Conservation (phyloP, 192 early-diverging fungal species). For the Endogone sp. region DNA sequence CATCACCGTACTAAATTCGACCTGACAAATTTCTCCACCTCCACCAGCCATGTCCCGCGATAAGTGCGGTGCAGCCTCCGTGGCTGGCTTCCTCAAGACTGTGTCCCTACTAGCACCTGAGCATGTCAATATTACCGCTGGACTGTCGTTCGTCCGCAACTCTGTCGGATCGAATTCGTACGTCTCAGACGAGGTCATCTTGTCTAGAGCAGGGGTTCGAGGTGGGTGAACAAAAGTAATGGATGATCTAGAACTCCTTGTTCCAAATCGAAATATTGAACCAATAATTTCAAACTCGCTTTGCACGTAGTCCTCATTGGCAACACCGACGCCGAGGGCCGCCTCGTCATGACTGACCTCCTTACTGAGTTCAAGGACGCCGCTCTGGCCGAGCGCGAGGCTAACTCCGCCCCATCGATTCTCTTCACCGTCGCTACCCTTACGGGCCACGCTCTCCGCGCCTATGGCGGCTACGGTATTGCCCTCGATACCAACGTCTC, state of each 20-base stretch:
- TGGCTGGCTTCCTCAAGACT: conserved; percentile 79
- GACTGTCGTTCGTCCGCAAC: conserved; percentile 79
- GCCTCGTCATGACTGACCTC: conserved; percentile 84
- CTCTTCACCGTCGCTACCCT: conserved; percentile 84
- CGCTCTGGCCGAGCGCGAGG: conserved; percentile 54
- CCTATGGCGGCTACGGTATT: conserved; percentile 73
- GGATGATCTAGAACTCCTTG: no score
- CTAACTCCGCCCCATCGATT: conserved; percentile 39
- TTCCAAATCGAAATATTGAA: no score
- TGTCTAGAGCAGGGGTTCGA: conserved; percentile 70
- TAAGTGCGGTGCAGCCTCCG: conserved; percentile 83
- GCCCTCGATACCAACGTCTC: conserved; percentile 70
- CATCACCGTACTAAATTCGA: no score
- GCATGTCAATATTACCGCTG: conserved; percentile 64
- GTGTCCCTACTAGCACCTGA: conserved; percentile 59
- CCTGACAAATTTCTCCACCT: not conserved
- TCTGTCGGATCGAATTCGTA: conserved; percentile 76
- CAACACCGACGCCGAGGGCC: conserved; percentile 90
- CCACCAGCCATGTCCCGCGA: conserved; percentile 75
- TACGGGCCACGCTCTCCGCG: conserved; percentile 79
- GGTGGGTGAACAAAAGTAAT: conserved; percentile 20
- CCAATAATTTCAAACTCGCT: no score
- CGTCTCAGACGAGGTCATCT: conserved; percentile 79
- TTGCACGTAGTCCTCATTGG: conserved; percentile 68
- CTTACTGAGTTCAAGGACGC: conserved; percentile 71